phyloP scores from a whole-genome alignment of 768 basidiomycete species.

The Clathrus columnatus region DNA sequence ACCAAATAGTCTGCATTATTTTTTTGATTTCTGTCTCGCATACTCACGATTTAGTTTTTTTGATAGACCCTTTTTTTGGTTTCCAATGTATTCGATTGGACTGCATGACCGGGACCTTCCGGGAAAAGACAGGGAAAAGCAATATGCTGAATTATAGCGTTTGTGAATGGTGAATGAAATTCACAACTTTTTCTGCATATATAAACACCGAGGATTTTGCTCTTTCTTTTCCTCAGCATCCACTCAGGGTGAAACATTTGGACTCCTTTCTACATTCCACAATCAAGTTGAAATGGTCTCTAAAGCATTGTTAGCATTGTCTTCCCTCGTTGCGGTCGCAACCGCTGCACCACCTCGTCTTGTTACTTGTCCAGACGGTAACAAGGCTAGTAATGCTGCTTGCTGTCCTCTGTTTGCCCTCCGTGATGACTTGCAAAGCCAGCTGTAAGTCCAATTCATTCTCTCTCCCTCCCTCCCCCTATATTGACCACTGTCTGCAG shows the following conservation, averaged over 20 bases:
- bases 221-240: neutral
- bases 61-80: neutral
- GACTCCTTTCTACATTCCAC: neutral
- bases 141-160: neutral
- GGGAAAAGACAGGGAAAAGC: neutral
- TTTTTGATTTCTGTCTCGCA: neutral
- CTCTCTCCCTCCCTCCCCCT: neutral
- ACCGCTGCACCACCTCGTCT: neutral
- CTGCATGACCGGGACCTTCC: neutral
- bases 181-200: neutral
- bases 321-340: neutral
- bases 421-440: conserved; percentile 22
- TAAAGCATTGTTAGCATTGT: neutral
- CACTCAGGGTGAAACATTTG: neutral
- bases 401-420: conserved; percentile 26
- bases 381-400: conserved; percentile 22
- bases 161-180: neutral
- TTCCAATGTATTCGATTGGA: neutral
- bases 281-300: neutral
- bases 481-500: neutral
- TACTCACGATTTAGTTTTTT: neutral
- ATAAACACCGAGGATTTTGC: neutral
- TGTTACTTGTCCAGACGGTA: conserved; percentile 27
- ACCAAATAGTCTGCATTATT: neutral
- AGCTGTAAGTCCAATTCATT: conserved; percentile 11